phyloP scores from a whole-genome alignment of 1,284 basidiomycete genomes.

The Porphyrellus sp. region DNA sequence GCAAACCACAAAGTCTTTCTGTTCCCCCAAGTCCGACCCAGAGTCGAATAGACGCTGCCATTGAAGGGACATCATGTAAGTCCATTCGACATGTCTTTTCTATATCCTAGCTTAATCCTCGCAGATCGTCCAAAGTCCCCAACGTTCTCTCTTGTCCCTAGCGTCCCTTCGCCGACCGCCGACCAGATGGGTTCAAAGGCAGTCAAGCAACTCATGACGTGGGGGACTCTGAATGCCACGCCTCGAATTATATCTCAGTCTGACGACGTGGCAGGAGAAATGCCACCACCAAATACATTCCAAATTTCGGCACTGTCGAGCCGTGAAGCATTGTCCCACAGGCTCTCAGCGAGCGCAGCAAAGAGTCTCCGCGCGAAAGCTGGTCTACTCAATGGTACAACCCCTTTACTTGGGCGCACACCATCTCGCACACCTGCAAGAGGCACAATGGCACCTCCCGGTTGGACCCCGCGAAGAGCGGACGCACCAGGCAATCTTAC shows the following conservation, averaged over 20 bases:
- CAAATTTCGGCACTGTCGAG: slow-evolving; percentile 65
- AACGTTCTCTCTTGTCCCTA: slow-evolving; percentile 72
- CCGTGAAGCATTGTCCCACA: slow-evolving; percentile 76
- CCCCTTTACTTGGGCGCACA: slow-evolving; percentile 36
- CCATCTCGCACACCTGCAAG: slow-evolving; percentile 35
- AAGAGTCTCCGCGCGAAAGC: slow-evolving; percentile 71
- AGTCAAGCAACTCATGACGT: slow-evolving; percentile 88
- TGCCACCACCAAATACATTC: slow-evolving; percentile 61
- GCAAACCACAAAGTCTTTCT: slow-evolving; percentile 44
- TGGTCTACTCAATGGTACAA: slow-evolving; percentile 46
- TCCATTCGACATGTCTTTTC: slow-evolving; percentile 6
- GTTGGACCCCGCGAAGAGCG: slow-evolving; percentile 61
- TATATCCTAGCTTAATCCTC: slow-evolving; percentile 7
- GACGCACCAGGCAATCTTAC: slow-evolving; percentile 71
- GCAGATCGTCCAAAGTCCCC: slow-evolving; percentile 61
- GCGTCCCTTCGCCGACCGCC: slow-evolving; percentile 82
- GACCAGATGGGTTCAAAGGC: slow-evolving; percentile 71
- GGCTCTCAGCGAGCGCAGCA: slow-evolving; percentile 69
- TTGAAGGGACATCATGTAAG: slow-evolving; percentile 77
- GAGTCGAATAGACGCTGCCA: slow-evolving; percentile 85
- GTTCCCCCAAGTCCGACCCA: slow-evolving; percentile 82
- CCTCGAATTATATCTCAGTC: slow-evolving; percentile 75
- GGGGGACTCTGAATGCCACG: slow-evolving; percentile 86
- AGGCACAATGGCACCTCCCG: slow-evolving; percentile 65
- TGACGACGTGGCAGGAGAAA: slow-evolving; percentile 48